Percentiles rank a stretch among this genome's conserved stretches.
Evolutionary conservation across 345 rosid species (phyloP).

Genomic region (Salix brachista): DNA sequence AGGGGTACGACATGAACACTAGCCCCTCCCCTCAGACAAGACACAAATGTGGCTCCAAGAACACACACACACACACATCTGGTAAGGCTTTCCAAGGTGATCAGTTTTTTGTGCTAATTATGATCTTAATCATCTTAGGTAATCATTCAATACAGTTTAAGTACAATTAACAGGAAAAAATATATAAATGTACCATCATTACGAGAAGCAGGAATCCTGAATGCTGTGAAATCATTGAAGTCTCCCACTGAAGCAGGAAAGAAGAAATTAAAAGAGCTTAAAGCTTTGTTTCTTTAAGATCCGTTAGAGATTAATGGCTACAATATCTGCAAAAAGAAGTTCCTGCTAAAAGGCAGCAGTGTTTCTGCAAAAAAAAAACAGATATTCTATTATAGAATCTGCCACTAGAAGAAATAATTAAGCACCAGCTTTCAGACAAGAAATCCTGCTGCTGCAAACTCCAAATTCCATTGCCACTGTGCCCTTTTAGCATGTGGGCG

Average conservation of each 20-base stretch:
- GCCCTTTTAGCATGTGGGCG: neutral
- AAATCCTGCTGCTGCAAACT: neutral
- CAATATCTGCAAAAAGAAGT: neutral
- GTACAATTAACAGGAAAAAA: no score
- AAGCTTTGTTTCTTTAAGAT: neutral
- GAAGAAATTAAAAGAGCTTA: neutral
- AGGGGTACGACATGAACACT: no score
- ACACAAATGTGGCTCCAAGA: no score
- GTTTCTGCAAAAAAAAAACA: slow-evolving; percentile 1
- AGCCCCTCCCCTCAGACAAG: no score
- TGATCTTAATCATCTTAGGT: neutral
- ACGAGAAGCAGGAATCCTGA: neutral
- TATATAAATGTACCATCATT: neutral
- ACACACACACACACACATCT: no score
- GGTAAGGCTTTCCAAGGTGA: neutral
- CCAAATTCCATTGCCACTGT: neutral
- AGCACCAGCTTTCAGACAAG: neutral
- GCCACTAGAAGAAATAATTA: neutral
- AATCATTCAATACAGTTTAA: neutral
- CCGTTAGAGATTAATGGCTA: neutral
- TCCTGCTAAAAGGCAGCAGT: neutral
- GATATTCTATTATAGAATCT: neutral
- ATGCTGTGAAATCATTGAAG: neutral
- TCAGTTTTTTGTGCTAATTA: neutral
- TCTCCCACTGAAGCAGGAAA: neutral